phyloP scores from a whole-genome alignment of 1,284 basidiomycete species.

The Austroboletus novae-zelandiae region DNA sequence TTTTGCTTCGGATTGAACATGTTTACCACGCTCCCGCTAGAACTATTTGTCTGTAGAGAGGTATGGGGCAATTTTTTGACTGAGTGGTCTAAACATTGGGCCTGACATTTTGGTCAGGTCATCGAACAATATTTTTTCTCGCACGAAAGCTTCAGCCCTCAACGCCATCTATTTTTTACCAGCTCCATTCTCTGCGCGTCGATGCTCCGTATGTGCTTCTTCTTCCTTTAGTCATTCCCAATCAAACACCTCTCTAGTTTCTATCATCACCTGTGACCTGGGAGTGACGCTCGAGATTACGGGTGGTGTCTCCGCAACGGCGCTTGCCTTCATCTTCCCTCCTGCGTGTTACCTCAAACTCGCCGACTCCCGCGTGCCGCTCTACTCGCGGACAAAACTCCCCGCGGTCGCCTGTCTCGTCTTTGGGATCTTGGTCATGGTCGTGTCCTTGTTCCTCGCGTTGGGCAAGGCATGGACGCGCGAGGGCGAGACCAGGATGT shows the following conservation, averaged over 20 bases:
- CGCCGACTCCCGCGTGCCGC: conserved; percentile 52
- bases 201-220: conserved; percentile 66
- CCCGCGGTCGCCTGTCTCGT: conserved; percentile 70
- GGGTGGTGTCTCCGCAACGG: conserved; percentile 91
- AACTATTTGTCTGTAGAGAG: conserved; percentile 93
- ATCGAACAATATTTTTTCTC: conserved; percentile 93
- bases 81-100: conserved; percentile 6
- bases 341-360: conserved; percentile 86
- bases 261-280: conserved; percentile 92
- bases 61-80: conserved; percentile 36
- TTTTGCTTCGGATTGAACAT: conserved; percentile 98
- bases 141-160: conserved; percentile 73
- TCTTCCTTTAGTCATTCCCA: neutral
- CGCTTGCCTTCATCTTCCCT: conserved; percentile 93
- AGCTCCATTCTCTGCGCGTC: conserved; percentile 80
- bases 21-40: conserved; percentile 94
- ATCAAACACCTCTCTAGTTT: conserved; percentile 49
- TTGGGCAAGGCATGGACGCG: conserved; percentile 73
- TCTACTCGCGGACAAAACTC: conserved; percentile 69
- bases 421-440: conserved; percentile 82
- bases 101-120: conserved; percentile 48
- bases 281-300: conserved; percentile 98
- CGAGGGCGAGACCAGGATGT: conserved; percentile 68
- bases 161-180: conserved; percentile 91
- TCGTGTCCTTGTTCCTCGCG: conserved; percentile 73